These are phyloP conservation scores for Colletotrichum lentis DNA, from an alignment of 2,329 filamentous ascomycete genomes.

Conservation along the genomic window DNA sequence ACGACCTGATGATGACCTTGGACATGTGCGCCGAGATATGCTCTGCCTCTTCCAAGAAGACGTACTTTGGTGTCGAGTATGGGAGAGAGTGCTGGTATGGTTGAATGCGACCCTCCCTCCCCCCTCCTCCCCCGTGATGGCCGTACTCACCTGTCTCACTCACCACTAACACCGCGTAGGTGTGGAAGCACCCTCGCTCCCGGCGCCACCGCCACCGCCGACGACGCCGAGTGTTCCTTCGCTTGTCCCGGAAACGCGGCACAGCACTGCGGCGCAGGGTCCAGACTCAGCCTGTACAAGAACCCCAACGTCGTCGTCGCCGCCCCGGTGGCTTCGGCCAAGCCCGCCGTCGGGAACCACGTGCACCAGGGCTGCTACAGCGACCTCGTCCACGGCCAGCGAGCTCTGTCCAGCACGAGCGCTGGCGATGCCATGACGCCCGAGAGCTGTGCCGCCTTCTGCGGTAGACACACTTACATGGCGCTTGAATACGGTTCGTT, in stretches of 20 bases:
- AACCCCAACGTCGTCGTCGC: slow-evolving; percentile 18
- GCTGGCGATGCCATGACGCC: slow-evolving; percentile 48
- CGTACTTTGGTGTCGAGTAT: slow-evolving; percentile 51
- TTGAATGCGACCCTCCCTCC: background rate
- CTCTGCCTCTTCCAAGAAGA: slow-evolving; percentile 36
- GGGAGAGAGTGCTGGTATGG: slow-evolving; percentile 42
- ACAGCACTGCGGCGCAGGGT: slow-evolving; percentile 26
- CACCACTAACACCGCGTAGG: background rate
- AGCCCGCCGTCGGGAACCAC: slow-evolving; percentile 41
- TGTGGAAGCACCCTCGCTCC: background rate
- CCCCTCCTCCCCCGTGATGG: too few species aligned
- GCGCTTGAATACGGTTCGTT: slow-evolving; percentile 47
- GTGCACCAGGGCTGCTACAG: slow-evolving; percentile 49
- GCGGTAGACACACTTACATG: slow-evolving; percentile 44
- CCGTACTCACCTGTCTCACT: too few species aligned
- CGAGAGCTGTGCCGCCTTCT: slow-evolving; percentile 46
- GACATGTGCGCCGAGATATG: slow-evolving; percentile 47
- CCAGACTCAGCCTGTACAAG: slow-evolving; percentile 31
- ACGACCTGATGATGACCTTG: slow-evolving; percentile 48
- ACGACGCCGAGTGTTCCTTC: slow-evolving; percentile 1
- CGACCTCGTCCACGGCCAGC: slow-evolving; percentile 44
- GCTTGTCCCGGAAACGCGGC: slow-evolving; percentile 19
- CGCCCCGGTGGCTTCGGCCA: background rate
- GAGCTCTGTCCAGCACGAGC: slow-evolving; percentile 43
- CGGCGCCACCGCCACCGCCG: background rate